These are phyloP conservation scores for Trichosporon ovoides DNA, from an alignment of 1,284 basidiomycete genomes.

Conservation along the genomic window DNA sequence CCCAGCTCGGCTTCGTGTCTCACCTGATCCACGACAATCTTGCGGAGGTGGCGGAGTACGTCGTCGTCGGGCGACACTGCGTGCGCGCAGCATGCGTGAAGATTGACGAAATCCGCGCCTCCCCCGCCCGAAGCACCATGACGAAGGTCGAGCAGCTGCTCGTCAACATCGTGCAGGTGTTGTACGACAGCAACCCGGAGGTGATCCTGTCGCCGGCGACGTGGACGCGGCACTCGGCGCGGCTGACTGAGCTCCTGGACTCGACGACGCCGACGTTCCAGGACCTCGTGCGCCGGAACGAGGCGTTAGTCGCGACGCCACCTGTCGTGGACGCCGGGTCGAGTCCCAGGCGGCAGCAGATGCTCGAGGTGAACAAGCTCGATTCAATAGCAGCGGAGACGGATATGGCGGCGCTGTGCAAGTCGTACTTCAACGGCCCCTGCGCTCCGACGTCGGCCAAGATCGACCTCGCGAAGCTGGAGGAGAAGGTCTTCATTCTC, in stretches of 20 bases:
- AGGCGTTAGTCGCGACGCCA: constrained; percentile 68
- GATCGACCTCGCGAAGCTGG: constrained; percentile 47
- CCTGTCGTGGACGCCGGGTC: constrained; percentile 51
- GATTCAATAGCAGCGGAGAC: constrained; percentile 72
- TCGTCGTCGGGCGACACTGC: constrained; percentile 34
- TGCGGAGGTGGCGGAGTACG: constrained; percentile 58
- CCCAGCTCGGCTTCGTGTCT: constrained; percentile 75
- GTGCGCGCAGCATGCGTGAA: constrained; percentile 49
- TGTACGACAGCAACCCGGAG: constrained; percentile 32
- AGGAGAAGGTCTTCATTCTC: constrained; percentile 66
- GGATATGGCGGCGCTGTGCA: constrained; percentile 55
- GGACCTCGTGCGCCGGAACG: constrained; percentile 63
- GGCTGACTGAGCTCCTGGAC: constrained; percentile 25
- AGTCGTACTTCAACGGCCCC: constrained; percentile 58
- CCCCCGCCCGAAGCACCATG: constrained; percentile 26
- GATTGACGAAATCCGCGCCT: constrained; percentile 55
- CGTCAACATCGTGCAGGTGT: constrained; percentile 28
- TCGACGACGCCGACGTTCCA: constrained; percentile 15
- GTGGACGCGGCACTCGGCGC: constrained; percentile 54
- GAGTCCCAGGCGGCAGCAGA: constrained; percentile 52
- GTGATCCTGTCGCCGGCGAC: constrained; percentile 43
- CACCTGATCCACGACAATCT: constrained; percentile 74
- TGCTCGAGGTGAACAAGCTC: constrained; percentile 73
- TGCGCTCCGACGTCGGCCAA: constrained; percentile 44
- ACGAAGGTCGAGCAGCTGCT: constrained; percentile 33